Percentiles rank a stretch among this genome's conserved stretches.
Evolutionary conservation across 1,284 basidiomycete species (phyloP).

Genomic region (Puccinia hordei): DNA sequence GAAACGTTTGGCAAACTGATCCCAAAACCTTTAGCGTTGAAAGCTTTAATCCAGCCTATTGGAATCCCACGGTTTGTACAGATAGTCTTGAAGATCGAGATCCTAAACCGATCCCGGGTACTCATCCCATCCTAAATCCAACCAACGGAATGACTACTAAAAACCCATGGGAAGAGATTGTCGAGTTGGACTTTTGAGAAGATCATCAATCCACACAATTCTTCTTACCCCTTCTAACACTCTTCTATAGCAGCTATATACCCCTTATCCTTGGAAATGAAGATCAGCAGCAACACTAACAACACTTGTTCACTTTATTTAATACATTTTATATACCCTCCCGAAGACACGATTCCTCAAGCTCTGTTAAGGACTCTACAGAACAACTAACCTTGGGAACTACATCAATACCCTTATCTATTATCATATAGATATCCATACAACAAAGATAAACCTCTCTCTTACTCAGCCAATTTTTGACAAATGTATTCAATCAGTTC

Average conservation of each 20-base stretch:
- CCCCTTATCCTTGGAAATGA: no score
- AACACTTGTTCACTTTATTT: no score
- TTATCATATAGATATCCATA: no score
- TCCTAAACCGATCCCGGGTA: background rate
- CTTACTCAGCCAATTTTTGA: no score
- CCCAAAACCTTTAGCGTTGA: background rate
- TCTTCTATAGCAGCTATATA: background rate
- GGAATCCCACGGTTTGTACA: background rate
- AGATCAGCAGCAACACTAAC: no score
- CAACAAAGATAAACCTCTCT: no score
- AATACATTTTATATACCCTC: no score
- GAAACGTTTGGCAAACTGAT: constrained; percentile 3
- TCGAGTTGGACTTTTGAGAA: constrained; percentile 6
- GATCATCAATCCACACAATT: background rate
- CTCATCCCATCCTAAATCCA: background rate
- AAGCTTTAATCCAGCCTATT: background rate
- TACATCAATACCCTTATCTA: no score
- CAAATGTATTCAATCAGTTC: no score
- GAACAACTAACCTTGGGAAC: no score
- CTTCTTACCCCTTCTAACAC: background rate
- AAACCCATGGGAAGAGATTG: constrained; percentile 23
- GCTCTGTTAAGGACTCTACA: no score
- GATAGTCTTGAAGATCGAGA: background rate
- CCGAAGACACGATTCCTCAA: no score
- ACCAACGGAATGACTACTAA: background rate